A percentile compares a stretch with the other conserved stretches of the same genome.
These are phyloP conservation scores for Solanum phureja DNA, from an alignment of 257 asterid genomes.

Conservation along the genomic window DNA sequence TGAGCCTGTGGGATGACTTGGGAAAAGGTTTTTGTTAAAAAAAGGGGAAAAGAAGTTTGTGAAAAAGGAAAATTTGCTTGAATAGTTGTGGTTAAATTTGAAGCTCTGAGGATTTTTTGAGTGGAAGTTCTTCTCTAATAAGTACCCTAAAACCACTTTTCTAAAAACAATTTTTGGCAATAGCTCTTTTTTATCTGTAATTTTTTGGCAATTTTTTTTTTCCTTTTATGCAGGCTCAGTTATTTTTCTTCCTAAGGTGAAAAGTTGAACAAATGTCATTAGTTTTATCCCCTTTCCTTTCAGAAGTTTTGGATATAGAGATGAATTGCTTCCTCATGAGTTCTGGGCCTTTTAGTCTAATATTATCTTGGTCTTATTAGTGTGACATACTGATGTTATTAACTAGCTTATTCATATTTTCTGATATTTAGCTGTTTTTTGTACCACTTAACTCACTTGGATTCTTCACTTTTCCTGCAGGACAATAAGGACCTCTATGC, in stretches of 20 bases:
- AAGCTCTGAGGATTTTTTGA: not conserved
- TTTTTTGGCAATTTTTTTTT: not conserved
- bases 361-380: not conserved
- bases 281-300: not conserved
- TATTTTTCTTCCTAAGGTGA: not conserved
- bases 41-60: not conserved
- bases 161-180: not conserved
- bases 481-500: constrained; percentile 96
- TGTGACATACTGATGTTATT: not conserved
- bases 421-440: not conserved
- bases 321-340: not conserved
- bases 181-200: not conserved
- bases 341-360: not conserved
- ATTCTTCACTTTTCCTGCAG: constrained; percentile 20
- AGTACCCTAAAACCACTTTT: not conserved
- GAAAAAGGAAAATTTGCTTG: not conserved
- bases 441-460: not conserved
- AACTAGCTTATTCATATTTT: not conserved
- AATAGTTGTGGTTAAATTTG: not conserved
- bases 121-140: not conserved
- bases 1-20: not conserved
- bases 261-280: not conserved
- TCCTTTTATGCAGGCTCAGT: not conserved
- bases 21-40: not conserved
- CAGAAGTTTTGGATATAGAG: not conserved